These are phyloP conservation scores for Odontarrhena argentea DNA, from an alignment of 345 rosid species.

Conservation along the genomic window DNA sequence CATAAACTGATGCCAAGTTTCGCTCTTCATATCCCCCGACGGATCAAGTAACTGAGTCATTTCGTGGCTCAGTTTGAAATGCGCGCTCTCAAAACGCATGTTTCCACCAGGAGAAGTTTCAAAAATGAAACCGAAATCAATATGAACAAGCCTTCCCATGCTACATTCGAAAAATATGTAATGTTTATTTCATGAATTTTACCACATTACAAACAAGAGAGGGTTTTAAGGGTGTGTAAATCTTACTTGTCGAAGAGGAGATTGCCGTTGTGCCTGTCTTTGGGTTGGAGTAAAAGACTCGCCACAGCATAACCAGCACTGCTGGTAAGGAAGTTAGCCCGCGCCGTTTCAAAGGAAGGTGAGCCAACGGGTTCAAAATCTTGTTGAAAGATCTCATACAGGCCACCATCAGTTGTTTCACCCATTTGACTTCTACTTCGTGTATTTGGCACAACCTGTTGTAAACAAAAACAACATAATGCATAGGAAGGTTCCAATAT, in stretches of 20 bases:
- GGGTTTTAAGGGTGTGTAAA: background rate
- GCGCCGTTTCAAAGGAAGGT: conserved; percentile 75
- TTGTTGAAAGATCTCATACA: conserved; percentile 92
- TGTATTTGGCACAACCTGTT: conserved; percentile 83
- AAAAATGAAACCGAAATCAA: conserved; percentile 89
- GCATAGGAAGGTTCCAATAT: background rate
- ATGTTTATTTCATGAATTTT: too few species aligned
- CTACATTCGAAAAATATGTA: conserved; percentile 49
- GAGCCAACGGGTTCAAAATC: conserved; percentile 89
- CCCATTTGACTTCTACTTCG: conserved; percentile 97
- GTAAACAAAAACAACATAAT: background rate
- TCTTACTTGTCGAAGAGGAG: conserved; percentile 84
- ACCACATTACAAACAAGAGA: too few species aligned
- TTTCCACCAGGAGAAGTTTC: conserved; percentile 89
- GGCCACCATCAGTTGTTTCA: conserved; percentile 90
- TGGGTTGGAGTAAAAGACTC: conserved; percentile 88
- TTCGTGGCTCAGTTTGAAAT: conserved; percentile 93
- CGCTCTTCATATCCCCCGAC: conserved; percentile 82
- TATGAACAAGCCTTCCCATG: conserved; percentile 82
- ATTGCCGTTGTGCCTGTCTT: conserved; percentile 94
- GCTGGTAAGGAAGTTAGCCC: conserved; percentile 76
- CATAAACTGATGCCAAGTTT: conserved; percentile 68
- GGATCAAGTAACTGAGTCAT: conserved; percentile 92
- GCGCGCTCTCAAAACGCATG: conserved; percentile 89
- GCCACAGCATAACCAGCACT: conserved; percentile 98